Percentiles rank a stretch among this genome's conserved stretches.
Evolutionary conservation across 73 alveolate species (phyloP).

Genomic region (Tetrahymena malaccensis): DNA sequence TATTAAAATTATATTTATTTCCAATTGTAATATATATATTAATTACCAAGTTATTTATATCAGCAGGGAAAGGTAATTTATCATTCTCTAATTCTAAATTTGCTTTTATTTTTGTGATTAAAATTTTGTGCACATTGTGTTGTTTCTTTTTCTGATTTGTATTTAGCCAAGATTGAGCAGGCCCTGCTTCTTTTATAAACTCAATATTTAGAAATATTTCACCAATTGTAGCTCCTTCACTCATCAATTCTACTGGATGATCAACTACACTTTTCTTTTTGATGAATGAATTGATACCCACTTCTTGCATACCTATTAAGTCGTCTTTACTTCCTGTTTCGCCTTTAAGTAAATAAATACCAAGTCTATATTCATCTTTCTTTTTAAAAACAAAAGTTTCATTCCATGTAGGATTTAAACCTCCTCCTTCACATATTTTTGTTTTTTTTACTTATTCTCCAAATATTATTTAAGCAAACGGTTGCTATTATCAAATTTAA

Average conservation of each 20-base stretch:
- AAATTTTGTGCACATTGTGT: not conserved
- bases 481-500: not conserved
- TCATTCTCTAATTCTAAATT: not conserved
- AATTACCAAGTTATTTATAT: not conserved
- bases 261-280: not conserved
- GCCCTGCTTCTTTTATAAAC: not conserved
- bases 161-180: not conserved
- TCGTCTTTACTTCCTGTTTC: not conserved
- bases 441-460: not conserved
- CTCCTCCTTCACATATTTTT: not conserved
- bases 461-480: not conserved
- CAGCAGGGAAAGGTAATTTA: not conserved
- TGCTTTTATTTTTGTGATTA: not conserved
- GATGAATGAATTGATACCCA: not conserved
- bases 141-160: not conserved
- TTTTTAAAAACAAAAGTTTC: not conserved
- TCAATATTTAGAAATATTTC: not conserved
- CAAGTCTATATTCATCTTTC: not conserved
- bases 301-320: not conserved
- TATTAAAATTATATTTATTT: not conserved
- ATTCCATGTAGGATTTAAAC: not conserved
- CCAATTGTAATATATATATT: too few relatives aligned
- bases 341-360: not conserved
- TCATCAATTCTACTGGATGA: not conserved
- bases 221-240: not conserved